A percentile compares a stretch with the other conserved stretches of the same genome.
Conservation (phyloP, 768 basidiomycete genomes). For the Suillus tomentosus region DNA sequence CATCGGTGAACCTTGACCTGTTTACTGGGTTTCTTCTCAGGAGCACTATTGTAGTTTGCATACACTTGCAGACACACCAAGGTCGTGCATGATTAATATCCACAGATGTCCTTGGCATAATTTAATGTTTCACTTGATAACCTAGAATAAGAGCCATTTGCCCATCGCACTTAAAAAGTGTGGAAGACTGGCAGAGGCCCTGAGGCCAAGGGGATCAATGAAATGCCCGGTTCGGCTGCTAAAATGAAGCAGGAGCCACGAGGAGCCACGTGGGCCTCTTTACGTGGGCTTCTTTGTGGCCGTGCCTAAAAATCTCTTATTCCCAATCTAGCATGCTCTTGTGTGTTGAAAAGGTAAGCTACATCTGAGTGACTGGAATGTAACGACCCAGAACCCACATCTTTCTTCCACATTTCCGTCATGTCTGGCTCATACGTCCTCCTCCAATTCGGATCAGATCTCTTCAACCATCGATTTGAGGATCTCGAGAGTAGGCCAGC, state of each 20-base stretch:
- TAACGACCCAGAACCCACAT: slow-evolving; percentile 19
- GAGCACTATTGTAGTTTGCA: slow-evolving; percentile 7
- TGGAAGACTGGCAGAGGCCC: slow-evolving; percentile 5
- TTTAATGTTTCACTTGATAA: slow-evolving; percentile 3
- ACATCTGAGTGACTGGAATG: slow-evolving; percentile 17
- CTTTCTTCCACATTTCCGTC: slow-evolving; percentile 21
- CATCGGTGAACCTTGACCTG: slow-evolving; percentile 13
- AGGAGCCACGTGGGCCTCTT: slow-evolving; percentile 39
- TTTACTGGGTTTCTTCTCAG: slow-evolving; percentile 8
- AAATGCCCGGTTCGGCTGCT: slow-evolving; percentile 11
- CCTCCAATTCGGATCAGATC: slow-evolving; percentile 66
- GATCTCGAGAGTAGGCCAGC: slow-evolving; percentile 65
- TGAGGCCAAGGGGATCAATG: slow-evolving; percentile 3
- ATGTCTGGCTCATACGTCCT: slow-evolving; percentile 50
- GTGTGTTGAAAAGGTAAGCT: slow-evolving; percentile 38
- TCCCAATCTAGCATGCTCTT: slow-evolving; percentile 45
- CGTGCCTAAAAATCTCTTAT: slow-evolving; percentile 28
- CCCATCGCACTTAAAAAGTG: slow-evolving; percentile 8
- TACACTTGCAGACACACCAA: slow-evolving; percentile 13
- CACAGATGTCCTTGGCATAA: background rate
- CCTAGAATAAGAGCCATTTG: slow-evolving; percentile 6
- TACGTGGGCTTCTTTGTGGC: slow-evolving; percentile 36
- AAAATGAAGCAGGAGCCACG: slow-evolving; percentile 17
- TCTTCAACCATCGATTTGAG: slow-evolving; percentile 59
- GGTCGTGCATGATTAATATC: slow-evolving; percentile 13